Conservation (phyloP, 2,329 filamentous ascomycete species). For the Fusarium buharicum region DNA sequence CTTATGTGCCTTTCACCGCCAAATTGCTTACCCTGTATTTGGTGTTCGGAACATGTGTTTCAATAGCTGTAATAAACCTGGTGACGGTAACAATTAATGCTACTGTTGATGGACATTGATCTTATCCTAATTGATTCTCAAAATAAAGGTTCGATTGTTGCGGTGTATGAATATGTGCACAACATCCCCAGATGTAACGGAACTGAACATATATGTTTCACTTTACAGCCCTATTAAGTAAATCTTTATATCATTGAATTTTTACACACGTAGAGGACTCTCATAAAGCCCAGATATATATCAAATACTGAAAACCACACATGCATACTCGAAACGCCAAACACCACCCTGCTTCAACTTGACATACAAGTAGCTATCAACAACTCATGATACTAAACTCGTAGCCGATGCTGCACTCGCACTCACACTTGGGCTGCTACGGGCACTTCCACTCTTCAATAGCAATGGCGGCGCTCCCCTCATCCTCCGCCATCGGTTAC, state of each 20-base stretch:
- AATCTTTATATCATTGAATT: no score
- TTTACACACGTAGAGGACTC: no score
- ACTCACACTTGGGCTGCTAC: slow-evolving; percentile 2
- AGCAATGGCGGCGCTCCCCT: slow-evolving; percentile 55
- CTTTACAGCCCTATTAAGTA: no score
- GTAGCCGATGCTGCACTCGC: slow-evolving; percentile 2
- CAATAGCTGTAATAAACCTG: not conserved
- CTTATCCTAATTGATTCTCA: no score
- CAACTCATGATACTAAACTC: not conserved
- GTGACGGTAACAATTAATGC: not conserved
- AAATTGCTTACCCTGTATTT: slow-evolving; percentile 10
- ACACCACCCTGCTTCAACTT: no score
- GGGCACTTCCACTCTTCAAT: slow-evolving; percentile 24
- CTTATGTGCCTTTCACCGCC: slow-evolving; percentile 5
- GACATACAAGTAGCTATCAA: not conserved
- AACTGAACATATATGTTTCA: no score
- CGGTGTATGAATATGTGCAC: no score
- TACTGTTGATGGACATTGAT: no score
- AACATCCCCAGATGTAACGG: no score
- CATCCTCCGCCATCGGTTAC: slow-evolving; percentile 61
- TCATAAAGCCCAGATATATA: no score
- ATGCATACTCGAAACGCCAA: not conserved
- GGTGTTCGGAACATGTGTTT: not conserved
- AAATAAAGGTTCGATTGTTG: no score
- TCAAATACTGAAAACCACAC: no score